Percentiles rank a stretch among this genome's conserved stretches.
phyloP scores from a whole-genome alignment of 768 basidiomycete genomes.

The Cystofilobasidium ferigula region DNA sequence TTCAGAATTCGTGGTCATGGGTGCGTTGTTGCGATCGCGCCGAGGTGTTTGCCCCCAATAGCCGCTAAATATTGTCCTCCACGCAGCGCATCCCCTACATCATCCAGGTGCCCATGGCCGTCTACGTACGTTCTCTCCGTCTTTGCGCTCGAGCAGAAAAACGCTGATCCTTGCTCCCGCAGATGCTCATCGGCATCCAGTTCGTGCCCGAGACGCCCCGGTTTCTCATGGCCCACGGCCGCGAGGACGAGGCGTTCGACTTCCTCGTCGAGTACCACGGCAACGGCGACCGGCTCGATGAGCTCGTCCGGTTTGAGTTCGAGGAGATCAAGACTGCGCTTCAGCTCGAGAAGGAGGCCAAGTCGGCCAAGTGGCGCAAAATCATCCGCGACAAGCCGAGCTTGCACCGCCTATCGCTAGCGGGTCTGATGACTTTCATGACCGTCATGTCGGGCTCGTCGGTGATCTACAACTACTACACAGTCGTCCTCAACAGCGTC shows the following conservation, averaged over 20 bases:
- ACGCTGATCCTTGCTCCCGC: background rate
- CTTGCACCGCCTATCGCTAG: slow-evolving; percentile 35
- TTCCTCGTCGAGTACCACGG: slow-evolving; percentile 39
- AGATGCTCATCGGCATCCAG: slow-evolving; percentile 37
- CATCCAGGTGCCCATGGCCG: slow-evolving; percentile 36
- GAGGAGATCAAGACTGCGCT: slow-evolving; percentile 39
- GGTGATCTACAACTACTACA: slow-evolving; percentile 39
- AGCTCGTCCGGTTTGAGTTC: slow-evolving; percentile 39
- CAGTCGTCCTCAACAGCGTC: slow-evolving; percentile 28
- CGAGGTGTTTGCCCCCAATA: background rate
- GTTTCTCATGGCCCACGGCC: slow-evolving; percentile 35
- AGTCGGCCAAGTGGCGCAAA: slow-evolving; percentile 36
- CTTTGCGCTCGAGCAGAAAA: background rate
- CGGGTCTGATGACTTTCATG: slow-evolving; percentile 37
- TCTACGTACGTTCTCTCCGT: slow-evolving; percentile 29
- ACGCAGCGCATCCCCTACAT: slow-evolving; percentile 36
- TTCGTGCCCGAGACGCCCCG: slow-evolving; percentile 40
- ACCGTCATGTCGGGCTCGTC: slow-evolving; percentile 33
- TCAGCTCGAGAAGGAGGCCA: slow-evolving; percentile 33
- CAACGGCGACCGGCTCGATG: slow-evolving; percentile 37
- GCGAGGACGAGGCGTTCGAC: slow-evolving; percentile 35
- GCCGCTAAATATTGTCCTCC: background rate
- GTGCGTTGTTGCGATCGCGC: slow-evolving; percentile 1
- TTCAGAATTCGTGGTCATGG: slow-evolving; percentile 37
- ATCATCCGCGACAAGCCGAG: slow-evolving; percentile 34